A percentile compares a stretch with the other conserved stretches of the same genome.
Evolutionary conservation across 2,329 filamentous ascomycete genomes (phyloP).

Genomic region (Apiospora malaysiana): DNA sequence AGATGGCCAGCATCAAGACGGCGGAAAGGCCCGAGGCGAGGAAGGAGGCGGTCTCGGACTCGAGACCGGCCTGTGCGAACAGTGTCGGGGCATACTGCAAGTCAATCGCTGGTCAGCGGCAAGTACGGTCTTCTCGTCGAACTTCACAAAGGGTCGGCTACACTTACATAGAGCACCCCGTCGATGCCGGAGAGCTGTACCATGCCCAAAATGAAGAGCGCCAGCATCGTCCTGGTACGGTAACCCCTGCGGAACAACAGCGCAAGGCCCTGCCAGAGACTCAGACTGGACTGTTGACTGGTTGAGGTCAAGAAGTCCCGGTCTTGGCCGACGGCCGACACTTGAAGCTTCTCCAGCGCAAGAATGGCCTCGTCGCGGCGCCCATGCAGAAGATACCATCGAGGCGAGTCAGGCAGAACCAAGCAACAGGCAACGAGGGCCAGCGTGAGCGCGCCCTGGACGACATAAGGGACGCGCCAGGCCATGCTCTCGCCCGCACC

Average conservation of each 20-base stretch:
- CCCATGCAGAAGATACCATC: slow-evolving; percentile 61
- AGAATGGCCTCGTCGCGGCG: slow-evolving; percentile 51
- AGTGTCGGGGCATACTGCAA: slow-evolving; percentile 63
- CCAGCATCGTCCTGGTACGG: slow-evolving; percentile 34
- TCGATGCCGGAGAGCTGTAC: slow-evolving; percentile 68
- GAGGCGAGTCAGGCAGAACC: slow-evolving; percentile 59
- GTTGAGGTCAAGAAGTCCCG: slow-evolving; percentile 46
- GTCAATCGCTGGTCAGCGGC: background rate
- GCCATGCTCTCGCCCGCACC: slow-evolving; percentile 48
- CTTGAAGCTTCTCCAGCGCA: slow-evolving; percentile 50
- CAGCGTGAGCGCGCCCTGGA: slow-evolving; percentile 50
- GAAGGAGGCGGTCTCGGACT: slow-evolving; percentile 59
- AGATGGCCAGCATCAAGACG: slow-evolving; percentile 62
- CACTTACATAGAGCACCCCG: slow-evolving; percentile 62
- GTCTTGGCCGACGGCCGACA: slow-evolving; percentile 51
- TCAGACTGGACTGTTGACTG: slow-evolving; percentile 38
- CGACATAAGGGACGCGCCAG: slow-evolving; percentile 62
- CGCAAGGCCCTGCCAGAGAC: slow-evolving; percentile 39
- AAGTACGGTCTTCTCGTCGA: background rate
- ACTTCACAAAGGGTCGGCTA: background rate
- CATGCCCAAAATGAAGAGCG: slow-evolving; percentile 62
- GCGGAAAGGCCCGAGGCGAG: slow-evolving; percentile 67
- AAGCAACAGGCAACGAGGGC: slow-evolving; percentile 46
- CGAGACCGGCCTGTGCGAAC: slow-evolving; percentile 64
- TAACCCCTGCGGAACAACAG: slow-evolving; percentile 48